phyloP scores from a whole-genome alignment of 768 basidiomycete genomes.

The Collybia mongolica region DNA sequence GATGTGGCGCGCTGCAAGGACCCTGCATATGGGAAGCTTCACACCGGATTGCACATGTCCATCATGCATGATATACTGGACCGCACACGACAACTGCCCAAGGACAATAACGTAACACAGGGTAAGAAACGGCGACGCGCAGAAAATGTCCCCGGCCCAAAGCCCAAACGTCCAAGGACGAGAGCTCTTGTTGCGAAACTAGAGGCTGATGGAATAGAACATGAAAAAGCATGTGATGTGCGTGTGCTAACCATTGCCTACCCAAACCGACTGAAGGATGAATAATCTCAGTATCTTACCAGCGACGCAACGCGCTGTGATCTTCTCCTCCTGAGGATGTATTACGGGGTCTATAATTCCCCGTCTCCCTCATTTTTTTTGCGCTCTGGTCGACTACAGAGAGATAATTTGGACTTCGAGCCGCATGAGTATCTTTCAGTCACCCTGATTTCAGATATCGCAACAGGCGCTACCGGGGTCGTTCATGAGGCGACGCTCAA shows the following conservation, averaged over 20 bases:
- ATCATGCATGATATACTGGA: constrained; percentile 16
- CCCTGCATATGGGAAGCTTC: constrained; percentile 14
- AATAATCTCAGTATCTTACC: too few species aligned
- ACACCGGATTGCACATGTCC: constrained; percentile 15
- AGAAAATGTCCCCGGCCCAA: neutral
- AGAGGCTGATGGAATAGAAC: neutral
- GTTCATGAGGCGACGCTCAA: constrained; percentile 12
- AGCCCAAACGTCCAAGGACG: constrained; percentile 6
- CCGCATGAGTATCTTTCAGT: constrained; percentile 11
- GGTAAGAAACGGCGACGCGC: neutral
- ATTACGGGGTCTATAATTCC: constrained; percentile 6
- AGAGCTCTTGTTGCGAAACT: constrained; percentile 3
- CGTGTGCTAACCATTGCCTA: constrained; percentile 3
- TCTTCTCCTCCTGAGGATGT: too few species aligned
- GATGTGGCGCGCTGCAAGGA: constrained; percentile 6
- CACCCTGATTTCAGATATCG: constrained; percentile 13
- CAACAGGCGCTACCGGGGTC: constrained; percentile 13
- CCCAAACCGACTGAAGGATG: neutral
- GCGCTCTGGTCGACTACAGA: neutral
- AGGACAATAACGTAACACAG: neutral
- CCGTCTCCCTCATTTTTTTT: constrained; percentile 12
- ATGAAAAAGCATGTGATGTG: constrained; percentile 3
- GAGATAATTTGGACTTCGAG: neutral
- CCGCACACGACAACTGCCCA: constrained; percentile 1
- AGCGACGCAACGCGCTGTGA: too few species aligned